Evolutionary conservation across 768 basidiomycete genomes (phyloP), one percentile per base, ranked within the genome.

Genomic region (Pleurotus citrinopileatus): DNA sequence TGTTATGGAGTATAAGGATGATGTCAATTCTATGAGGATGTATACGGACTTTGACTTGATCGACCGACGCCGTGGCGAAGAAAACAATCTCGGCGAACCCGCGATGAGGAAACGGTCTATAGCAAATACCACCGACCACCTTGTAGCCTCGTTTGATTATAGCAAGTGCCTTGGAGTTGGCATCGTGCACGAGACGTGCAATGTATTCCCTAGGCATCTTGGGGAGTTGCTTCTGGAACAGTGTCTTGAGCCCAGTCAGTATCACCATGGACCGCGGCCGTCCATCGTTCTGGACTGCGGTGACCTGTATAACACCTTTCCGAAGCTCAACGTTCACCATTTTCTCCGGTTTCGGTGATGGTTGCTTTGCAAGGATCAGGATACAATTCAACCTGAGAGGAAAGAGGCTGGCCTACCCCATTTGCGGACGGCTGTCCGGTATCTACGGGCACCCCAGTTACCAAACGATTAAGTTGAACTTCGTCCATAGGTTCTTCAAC

Each of bases 201-300:
- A 99, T 98, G 65, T 99, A 99, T 66, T 98, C 97, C 63, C 94
- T 79, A 10, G 97, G 97, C 97, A 99, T 98, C 71, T 98, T 98
- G 5, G 97, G 97, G 1, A 99, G 72, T 68, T 99, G 97, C 60
- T 91, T 91, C 64, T 97, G 96, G 65, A 99, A 98, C 13, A 98
- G 84, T 7, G 92, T 94, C 72, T 98, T 98, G 55, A 98, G 76
- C n/a, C 93, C 92, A 3, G 94, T 93, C 51, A 98, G 81, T 55
- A 98, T 85, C 52, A 98, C 82, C 23, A 87, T 73, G 2, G 91
- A 91, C 26, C 85, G 82, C 2, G 89, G 83, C 42, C 83, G 71
- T 22, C 78, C 75, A 63, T 96, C 89, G 59, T 96, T 96, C 58
- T 89, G 84, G 1, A 97, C 91, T 17, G 94, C 83, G 0, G 81